These are phyloP conservation scores for Pezicula carpinea DNA, from an alignment of 2,329 filamentous ascomycete genomes.

Conservation along the genomic window DNA sequence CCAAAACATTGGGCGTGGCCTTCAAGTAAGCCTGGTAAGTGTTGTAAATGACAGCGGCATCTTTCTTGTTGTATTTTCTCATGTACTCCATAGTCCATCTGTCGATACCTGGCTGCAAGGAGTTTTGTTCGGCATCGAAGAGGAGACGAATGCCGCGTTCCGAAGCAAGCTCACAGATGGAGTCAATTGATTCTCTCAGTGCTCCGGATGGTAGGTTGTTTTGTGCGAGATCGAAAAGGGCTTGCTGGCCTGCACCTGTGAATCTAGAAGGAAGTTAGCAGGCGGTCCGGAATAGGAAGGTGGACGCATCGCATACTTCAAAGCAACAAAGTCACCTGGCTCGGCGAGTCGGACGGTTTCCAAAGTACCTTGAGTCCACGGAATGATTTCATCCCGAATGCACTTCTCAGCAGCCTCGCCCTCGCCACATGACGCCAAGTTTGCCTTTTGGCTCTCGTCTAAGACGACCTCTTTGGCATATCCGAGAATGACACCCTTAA, in stretches of 20 bases:
- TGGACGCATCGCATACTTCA: slow-evolving; percentile 39
- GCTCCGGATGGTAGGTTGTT: slow-evolving; percentile 57
- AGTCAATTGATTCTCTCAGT: slow-evolving; percentile 65
- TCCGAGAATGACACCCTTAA: slow-evolving; percentile 76
- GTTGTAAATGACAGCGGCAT: slow-evolving; percentile 67
- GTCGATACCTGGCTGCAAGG: slow-evolving; percentile 75
- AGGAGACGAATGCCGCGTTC: slow-evolving; percentile 67
- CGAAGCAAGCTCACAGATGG: slow-evolving; percentile 69
- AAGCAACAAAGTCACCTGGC: slow-evolving; percentile 47
- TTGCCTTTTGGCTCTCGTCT: slow-evolving; percentile 45
- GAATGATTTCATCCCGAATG: slow-evolving; percentile 55
- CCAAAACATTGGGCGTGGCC: slow-evolving; percentile 50
- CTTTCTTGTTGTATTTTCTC: slow-evolving; percentile 65
- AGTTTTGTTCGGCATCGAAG: slow-evolving; percentile 81
- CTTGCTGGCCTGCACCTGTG: slow-evolving; percentile 74
- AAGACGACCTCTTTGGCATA: slow-evolving; percentile 81
- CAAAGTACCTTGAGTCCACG: slow-evolving; percentile 71
- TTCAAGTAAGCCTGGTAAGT: slow-evolving; percentile 79
- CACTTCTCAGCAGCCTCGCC: slow-evolving; percentile 43
- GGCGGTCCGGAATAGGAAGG: not conserved
- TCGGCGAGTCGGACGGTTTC: slow-evolving; percentile 58
- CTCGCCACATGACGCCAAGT: slow-evolving; percentile 39
- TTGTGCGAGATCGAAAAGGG: slow-evolving; percentile 61
- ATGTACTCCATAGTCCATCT: slow-evolving; percentile 76
- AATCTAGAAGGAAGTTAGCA: slow-evolving; percentile 44